These are phyloP conservation scores for Penicillium lagena DNA, from an alignment of 495 filamentous ascomycete species.

Conservation along the genomic window DNA sequence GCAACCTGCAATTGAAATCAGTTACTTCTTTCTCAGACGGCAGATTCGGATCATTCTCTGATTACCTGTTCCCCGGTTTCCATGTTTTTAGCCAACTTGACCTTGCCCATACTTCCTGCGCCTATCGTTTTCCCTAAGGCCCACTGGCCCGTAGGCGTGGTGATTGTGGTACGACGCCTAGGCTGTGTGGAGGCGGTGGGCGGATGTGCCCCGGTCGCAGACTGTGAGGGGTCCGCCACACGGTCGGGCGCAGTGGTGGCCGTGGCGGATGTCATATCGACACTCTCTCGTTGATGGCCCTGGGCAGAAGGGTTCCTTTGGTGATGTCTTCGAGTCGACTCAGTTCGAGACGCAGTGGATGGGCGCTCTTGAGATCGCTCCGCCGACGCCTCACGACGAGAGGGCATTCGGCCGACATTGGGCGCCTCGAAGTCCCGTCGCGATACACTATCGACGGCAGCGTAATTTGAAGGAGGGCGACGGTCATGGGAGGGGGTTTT, in stretches of 20 bases:
- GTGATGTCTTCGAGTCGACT: conserved; percentile 35
- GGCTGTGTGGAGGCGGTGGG: conserved; percentile 38
- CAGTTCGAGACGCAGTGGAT: conserved; percentile 43
- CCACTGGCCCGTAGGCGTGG: conserved; percentile 81
- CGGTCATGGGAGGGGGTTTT: conserved; percentile 46
- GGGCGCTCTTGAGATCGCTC: conserved; percentile 45
- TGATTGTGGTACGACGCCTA: conserved; percentile 75
- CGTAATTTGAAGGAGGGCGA: conserved; percentile 44
- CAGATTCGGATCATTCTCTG: no score
- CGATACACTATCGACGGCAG: conserved; percentile 45
- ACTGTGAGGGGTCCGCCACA: conserved; percentile 35
- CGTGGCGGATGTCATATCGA: conserved; percentile 47
- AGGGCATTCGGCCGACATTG: conserved; percentile 40
- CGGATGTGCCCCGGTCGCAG: conserved; percentile 31
- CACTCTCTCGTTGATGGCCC: conserved; percentile 41
- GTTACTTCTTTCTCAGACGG: neutral
- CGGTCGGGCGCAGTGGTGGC: conserved; percentile 20
- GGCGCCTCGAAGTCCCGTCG: conserved; percentile 53
- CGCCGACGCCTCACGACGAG: conserved; percentile 48
- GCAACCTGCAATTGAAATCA: conserved; percentile 59
- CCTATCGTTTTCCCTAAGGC: conserved; percentile 94
- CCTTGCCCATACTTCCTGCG: conserved; percentile 95
- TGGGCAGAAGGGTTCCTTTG: conserved; percentile 40
- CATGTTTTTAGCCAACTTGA: conserved; percentile 77
- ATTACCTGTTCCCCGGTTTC: conserved; percentile 70